Base-by-base conservation (phyloP, 495 filamentous ascomycete genomes). In the Penicillium turbatum region DNA sequence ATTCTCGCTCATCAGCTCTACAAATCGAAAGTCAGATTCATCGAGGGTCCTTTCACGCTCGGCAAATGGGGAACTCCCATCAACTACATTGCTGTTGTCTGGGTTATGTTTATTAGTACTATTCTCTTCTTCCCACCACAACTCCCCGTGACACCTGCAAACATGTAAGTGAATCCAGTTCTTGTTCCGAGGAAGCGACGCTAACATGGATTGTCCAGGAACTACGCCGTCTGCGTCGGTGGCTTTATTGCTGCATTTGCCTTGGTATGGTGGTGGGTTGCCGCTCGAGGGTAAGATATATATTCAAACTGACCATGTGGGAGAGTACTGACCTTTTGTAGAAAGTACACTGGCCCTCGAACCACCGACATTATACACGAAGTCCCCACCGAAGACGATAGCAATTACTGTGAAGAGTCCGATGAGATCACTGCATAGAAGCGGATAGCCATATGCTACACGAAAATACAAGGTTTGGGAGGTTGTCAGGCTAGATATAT, bases 191-290 rank as follows among this genome's bases (percentile, higher is more conserved):
- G 15, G 11, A 12, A 17, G 3, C 11, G 17, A 16, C 44, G 16
- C 51, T 64, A 26, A 63, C 53, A 31, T n/a, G 5, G 4, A 12
- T 21, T 24, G 21, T 24, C 13, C 41, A 80, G 77, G 82, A 88
- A 88, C 54, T 88, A 88, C 60, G 85, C 82, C 2, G 75, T 86
- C 46, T 82, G 72, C 48, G 84, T 88, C 10, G 85, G 78, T n/a
- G 76, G 61, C 0, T 80, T 82, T 46, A 85, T 88, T 62, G 83
- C 73, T 0, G 41, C 75, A 0, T 86, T 87, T 69, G 77, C 81
- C 11, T 49, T 87, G 48, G 63, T 74, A 3, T 88, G 85, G 85
- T 88, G 85, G 85, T 85, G 73, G 71, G 69, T 79, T 17, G 76
- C 75, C 32, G 85, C 82, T 2, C 69, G 78, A 60, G 74, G 78